Conservation (phyloP, 805 yeast genomes). For the Henningerozyma blattae region DNA sequence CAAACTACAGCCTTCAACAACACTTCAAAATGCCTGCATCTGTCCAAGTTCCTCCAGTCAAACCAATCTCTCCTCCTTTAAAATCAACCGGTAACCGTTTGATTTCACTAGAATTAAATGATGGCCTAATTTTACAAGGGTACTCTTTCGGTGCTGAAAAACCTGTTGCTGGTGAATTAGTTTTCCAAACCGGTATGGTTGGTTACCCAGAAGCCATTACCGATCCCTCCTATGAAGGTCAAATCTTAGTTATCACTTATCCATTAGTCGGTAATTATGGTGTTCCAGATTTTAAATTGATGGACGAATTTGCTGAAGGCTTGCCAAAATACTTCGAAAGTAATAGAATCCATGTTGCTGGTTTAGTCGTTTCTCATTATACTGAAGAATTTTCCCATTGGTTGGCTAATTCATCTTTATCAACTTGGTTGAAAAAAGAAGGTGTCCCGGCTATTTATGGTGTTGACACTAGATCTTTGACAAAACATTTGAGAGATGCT, state of each 20-base stretch:
- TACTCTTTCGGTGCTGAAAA: slow-evolving; percentile 92
- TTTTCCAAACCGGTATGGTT: slow-evolving; percentile 99
- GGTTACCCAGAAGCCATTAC: slow-evolving; percentile 98
- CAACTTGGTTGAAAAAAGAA: slow-evolving; percentile 85
- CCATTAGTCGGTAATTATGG: slow-evolving; percentile 98
- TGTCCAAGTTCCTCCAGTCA: slow-evolving; percentile 50
- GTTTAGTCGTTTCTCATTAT: slow-evolving; percentile 91
- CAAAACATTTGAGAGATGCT: slow-evolving; percentile 81
- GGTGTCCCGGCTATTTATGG: slow-evolving; percentile 95
- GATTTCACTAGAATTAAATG: slow-evolving; percentile 79
- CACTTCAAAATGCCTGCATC: background rate
- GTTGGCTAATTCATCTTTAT: slow-evolving; percentile 85
- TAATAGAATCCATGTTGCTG: slow-evolving; percentile 85
- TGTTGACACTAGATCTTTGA: slow-evolving; percentile 90
- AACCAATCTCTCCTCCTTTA: slow-evolving; percentile 87
- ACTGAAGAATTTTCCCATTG: slow-evolving; percentile 93
- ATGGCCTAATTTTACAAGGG: slow-evolving; percentile 82
- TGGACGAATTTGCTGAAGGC: slow-evolving; percentile 61
- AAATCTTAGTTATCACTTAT: slow-evolving; percentile 89
- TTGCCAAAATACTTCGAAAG: slow-evolving; percentile 93
- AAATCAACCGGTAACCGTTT: slow-evolving; percentile 70
- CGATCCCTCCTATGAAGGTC: slow-evolving; percentile 97
- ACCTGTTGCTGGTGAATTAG: slow-evolving; percentile 91
- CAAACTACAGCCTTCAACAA: too few species aligned
- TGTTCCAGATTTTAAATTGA: slow-evolving; percentile 80